Base-by-base conservation (phyloP, 139 green algal species). In the Micractinium conductrix region DNA sequence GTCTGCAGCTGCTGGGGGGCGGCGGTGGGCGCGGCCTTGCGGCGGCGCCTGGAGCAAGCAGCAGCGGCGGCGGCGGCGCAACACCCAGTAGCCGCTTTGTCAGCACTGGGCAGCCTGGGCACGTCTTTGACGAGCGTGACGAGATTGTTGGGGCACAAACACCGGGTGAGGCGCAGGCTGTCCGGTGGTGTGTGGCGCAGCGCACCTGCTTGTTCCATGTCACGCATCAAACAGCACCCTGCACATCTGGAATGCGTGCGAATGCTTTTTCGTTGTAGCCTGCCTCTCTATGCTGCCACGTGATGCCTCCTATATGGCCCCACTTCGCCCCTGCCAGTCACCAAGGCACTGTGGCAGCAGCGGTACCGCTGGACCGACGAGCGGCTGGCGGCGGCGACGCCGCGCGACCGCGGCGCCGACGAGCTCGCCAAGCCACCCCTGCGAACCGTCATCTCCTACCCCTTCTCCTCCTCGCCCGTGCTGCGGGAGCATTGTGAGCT, bases 331-430 rank as follows among this genome's bases (percentile, higher is more conserved):
- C n/a, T n/a, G n/a, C n/a, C 70, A 78, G 58, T 82, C 1, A 82
- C 76, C 53, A 82, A 82, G 40, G 58, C 42, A 35, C 76, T 82
- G 26, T 82, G 76, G 76, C 40, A 55, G 58, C 76, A 82, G 76
- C 55, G 76, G 0, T 73, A 73, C 28, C 45, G 43, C 17, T 82
- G 76, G 76, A 82, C 76, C 2, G 58, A 72, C 24, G 76, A 71
- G 26, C 53, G 40, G 76, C 76, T 82, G 38, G 58, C 62, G 28
- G 58, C 40, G 58, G 76, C 76, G 37, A 24, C 42, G 38, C 76
- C 76, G 24, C 76, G 76, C 12, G 55, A 43, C 40, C 37, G 22
- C 19, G 16, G 22, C 2, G 50, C 76, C n/a, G 38, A 38, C 0
- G 38, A 53, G 4, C 37, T 37, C 3, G 76, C 43, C 53, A 82